Base-by-base conservation (phyloP, 768 basidiomycete species). In the Roridomyces roridus region DNA sequence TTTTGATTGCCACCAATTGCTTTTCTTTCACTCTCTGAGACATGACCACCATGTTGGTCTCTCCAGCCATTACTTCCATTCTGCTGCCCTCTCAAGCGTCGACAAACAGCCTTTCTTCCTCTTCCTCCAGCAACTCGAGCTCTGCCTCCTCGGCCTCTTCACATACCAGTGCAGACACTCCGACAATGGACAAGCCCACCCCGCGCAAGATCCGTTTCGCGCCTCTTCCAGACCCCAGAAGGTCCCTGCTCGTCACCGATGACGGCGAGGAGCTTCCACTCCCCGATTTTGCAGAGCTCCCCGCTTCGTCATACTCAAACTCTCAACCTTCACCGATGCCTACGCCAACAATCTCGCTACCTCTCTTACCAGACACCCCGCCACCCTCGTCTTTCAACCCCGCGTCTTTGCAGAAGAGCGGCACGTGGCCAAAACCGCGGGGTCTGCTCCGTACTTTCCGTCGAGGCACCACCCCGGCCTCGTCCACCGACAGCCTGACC, bases 221-320 rank as follows among this genome's bases (percentile, higher is more conserved):
- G 0, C 94, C 94, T 1, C 82, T 95, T 17, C 94, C 94, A 1
- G 88, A 91, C 63, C 89, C 91, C 2, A 78, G 84, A 21, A 79
- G 84, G 46, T 79, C 82, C 46, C 75, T 80, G 57, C 60, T 75
- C 61, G 67, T 76, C 56, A 70, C 68, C 23, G 78, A 78, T 59
- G 72, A 78, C 66, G 78, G 74, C 61, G 71, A 72, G 46, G 77
- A 80, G 62, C 58, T 74, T n/a, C 73, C 74, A 23, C 67, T 78
- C 47, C 57, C 68, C 39, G 46, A 18, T 7, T 21, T 31, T 36
- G 17, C 46, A 1, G 24, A 26, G 10, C 63, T 7, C 14, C 20
- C 40, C 3, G 10, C 23, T 28, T 34, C 48, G 49, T 35, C 49
- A 67, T 68, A 39, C 72, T 74, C 47, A 92, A 94, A 58, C 83